Percentiles rank a stretch among this genome's conserved stretches.
These are phyloP conservation scores for Colletotrichum horii DNA, from an alignment of 2,329 filamentous ascomycete genomes.

Conservation along the genomic window DNA sequence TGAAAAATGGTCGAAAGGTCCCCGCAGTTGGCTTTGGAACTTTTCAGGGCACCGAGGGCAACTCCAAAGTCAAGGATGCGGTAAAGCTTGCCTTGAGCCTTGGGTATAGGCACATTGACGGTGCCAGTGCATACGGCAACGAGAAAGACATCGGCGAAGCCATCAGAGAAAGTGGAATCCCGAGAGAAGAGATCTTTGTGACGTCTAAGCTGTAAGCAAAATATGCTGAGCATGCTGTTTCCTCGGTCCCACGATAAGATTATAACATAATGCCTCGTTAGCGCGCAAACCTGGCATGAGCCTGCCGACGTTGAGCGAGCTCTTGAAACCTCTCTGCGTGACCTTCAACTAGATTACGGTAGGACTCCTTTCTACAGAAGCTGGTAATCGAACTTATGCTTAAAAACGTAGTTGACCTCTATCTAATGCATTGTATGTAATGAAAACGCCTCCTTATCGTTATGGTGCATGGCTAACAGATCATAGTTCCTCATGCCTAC, in stretches of 20 bases:
- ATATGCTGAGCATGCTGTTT: not conserved
- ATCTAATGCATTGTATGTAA: not conserved
- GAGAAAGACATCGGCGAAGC: not conserved
- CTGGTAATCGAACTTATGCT: not conserved
- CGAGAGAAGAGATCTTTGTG: not conserved
- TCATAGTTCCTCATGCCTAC: not conserved
- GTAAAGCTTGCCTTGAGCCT: not conserved
- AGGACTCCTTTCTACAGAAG: not conserved
- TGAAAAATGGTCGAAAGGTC: not conserved
- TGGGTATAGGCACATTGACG: not conserved
- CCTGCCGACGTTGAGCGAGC: not conserved
- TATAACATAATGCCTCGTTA: not conserved
- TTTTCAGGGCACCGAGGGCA: not conserved
- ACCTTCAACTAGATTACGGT: not conserved
- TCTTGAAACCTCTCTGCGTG: not conserved
- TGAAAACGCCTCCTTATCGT: not conserved
- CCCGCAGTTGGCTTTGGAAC: not conserved
- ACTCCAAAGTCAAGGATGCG: not conserved
- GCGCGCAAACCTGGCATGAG: not conserved
- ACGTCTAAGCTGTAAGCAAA: not conserved
- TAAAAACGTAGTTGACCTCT: not conserved
- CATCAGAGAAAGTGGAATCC: not conserved
- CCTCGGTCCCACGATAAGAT: not conserved
- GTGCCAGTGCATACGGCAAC: not conserved
- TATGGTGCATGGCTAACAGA: not conserved